Evolutionary conservation across 257 asterid genomes (phyloP), one percentile per base, ranked within the genome.

Genomic region (Lavandula angustifolia): DNA sequence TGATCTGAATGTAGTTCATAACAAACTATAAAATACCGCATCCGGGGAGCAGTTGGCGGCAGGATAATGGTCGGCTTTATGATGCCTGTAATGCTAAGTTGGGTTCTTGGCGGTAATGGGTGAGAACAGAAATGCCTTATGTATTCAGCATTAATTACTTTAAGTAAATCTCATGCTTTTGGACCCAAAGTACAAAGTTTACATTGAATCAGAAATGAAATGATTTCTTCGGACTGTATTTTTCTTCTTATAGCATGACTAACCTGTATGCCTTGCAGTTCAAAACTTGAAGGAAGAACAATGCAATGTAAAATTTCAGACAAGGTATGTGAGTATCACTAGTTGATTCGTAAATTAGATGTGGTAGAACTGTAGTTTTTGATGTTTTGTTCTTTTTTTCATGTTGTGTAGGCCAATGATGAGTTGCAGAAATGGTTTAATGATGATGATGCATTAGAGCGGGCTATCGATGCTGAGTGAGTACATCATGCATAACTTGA

Each of bases 71-170:
- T 89, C 44, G 85, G 77, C 82, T 58, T 89, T 22, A 87, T 70
- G 32, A 92, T 92, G 99, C 96, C 96, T 51, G 58, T 87, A 38
- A 89, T 89, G 96, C 82, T 89, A 43, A 82, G 95, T 77, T 92
- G 99, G 99, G 94, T 92, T 71, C 89, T 92, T 5, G 97, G 99
- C 16, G 99, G 99, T 74, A 89, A 92, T 51, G 95, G 94, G 95
- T 91, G 75, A 73, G 95, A 49, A 9, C 32, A 5, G 13, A 32
- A 16, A 7, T 14, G 22, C 22, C 7, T 13, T 47, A 37, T 33
- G 3, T 33, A 33, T 33, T 33, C 37, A 4, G 6, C 37, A 3
- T 14, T 3, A 9, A 22, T 47, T n/a, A 13, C 27, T 13, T 9
- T 13, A 47, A 5, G 11, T 47, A 0, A n/a, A 47, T 7, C 10